Evolutionary conservation across 2,329 filamentous ascomycete genomes (phyloP), one percentile per base, ranked within the genome.

Genomic region (Trichoderma simmonsii): DNA sequence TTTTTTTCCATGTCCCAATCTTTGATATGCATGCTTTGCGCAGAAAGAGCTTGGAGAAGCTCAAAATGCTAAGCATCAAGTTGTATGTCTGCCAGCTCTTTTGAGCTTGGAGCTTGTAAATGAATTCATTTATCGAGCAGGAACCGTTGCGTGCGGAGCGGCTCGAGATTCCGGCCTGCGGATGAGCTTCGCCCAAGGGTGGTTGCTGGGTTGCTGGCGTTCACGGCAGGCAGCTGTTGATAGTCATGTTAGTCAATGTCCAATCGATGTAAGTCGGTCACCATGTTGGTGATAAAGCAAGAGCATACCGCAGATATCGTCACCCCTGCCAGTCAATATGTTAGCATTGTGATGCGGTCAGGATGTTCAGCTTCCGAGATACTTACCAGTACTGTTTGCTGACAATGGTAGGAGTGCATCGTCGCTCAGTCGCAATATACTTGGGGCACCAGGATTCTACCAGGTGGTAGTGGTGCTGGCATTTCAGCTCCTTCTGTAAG

Each of bases 381-480:
- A 79, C 81, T 78, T 73, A 84, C 82, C 83, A 83, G 76, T 84
- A 85, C 74, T 84, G 82, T 72, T 83, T 84, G 79, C 83, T 84
- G 51, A 84, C 82, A 54, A 85, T 81, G 6, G 77, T 83, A 8
- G 82, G 82, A 39, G 81, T 80, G 73, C 83, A 85, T 73, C 83
- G 79, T 72, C 81, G 80, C 73, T 83, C 82, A 12, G 83, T 84
- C 75, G 82, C 81, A 71, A 84, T 84, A 70, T 85, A 85, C 73
- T 83, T 83, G 71, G 81, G 79, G 66, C 83, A 85, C 83, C 83
- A 85, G 30, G 83, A 84, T 73, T 84, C 83, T 71, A 84, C 83
- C 73, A 83, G 77, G 74, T 87, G 86, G 80, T 85, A 86, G 77
- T 87, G 85, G 69, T 83, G 81, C 74, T 85, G 82, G 73, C 86